Evolutionary conservation across 768 basidiomycete genomes (phyloP).

Genomic region (Serendipita sp.): DNA sequence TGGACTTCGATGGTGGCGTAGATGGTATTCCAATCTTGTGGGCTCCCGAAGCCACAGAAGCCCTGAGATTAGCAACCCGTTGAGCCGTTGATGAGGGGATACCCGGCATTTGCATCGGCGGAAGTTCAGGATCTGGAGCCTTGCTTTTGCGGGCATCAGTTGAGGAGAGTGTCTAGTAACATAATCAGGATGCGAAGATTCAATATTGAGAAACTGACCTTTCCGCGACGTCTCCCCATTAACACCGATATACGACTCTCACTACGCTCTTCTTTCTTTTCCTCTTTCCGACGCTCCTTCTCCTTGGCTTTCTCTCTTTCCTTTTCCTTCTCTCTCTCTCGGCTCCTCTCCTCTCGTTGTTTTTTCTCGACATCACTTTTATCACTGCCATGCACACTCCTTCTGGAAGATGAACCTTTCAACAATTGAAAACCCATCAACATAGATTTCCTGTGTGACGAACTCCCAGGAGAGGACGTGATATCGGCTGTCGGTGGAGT

Average conservation of each 20-base stretch:
- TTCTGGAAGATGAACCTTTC: conserved; percentile 66
- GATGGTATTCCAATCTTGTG: conserved; percentile 15
- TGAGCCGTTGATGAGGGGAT: conserved; percentile 67
- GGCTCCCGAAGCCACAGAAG: conserved; percentile 30
- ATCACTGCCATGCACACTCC: conserved; percentile 52
- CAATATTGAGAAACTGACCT: conserved; percentile 36
- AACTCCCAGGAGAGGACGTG: conserved; percentile 24
- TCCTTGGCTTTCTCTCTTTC: conserved; percentile 33
- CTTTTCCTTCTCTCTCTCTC: conserved; percentile 32
- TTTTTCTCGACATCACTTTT: conserved; percentile 22
- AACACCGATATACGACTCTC: conserved; percentile 78
- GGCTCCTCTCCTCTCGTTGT: conserved; percentile 32
- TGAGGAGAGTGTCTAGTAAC: conserved; percentile 60
- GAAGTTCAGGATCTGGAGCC: conserved; percentile 36
- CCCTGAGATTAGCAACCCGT: conserved; percentile 64
- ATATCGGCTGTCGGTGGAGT: conserved; percentile 12
- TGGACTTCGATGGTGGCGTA: conserved; percentile 25
- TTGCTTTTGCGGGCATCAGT: conserved; percentile 61
- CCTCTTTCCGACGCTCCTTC: conserved; percentile 25
- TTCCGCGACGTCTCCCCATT: conserved; percentile 80
- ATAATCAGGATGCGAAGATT: background rate
- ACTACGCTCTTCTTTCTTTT: conserved; percentile 72
- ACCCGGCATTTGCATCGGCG: conserved; percentile 82
- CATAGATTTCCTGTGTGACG: conserved; percentile 58
- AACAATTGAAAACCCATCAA: conserved; percentile 72